Base-by-base conservation (phyloP, 2,329 filamentous ascomycete genomes). In the Reticulascus tulasneorum region DNA sequence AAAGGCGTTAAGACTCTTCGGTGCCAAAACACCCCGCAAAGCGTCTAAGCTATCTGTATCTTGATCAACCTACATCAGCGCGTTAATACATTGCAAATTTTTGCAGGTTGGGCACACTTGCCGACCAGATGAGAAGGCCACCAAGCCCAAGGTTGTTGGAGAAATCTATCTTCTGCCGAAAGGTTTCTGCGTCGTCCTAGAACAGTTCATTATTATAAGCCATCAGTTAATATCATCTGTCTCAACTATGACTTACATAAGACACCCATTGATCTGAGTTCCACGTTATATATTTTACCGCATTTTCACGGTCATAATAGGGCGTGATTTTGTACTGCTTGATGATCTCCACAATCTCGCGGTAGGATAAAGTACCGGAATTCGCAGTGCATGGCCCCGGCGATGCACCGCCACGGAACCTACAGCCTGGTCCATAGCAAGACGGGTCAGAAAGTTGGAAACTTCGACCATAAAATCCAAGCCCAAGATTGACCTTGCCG, bases 221-320 rank as follows among this genome's bases (percentile, higher is more conserved):
- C n/a, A n/a, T n/a, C n/a, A n/a, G n/a, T n/a, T n/a, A n/a, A n/a
- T n/a, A n/a, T n/a, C n/a, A n/a, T n/a, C n/a, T n/a, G n/a, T n/a
- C n/a, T n/a, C n/a, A n/a, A n/a, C n/a, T n/a, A n/a, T n/a, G n/a
- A n/a, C n/a, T n/a, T n/a, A n/a, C n/a, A n/a, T 51, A 69, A 3
- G 51, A 54, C 2, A 68, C 56, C 66, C 63, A 71, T 41, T 70
- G 59, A 37, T 64, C 46, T 2, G 38, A 45, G 35, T 56, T 53
- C 35, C 48, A 63, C 1, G 52, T 53, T 12, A 64, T 32, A 9
- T 51, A 54, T 37, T 63, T 59, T 16, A 62, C 56, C 0, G 35
- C 52, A 9, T 49, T 47, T 4, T 48, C 39, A 27, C 56, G 45
- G 15, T 63, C 52, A 15, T 53, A 39, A 6, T 39, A 38, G 3